Percentiles rank a stretch among this genome's conserved stretches.
phyloP scores from a whole-genome alignment of 257 asterid species.

The Ilex aquifolium region DNA sequence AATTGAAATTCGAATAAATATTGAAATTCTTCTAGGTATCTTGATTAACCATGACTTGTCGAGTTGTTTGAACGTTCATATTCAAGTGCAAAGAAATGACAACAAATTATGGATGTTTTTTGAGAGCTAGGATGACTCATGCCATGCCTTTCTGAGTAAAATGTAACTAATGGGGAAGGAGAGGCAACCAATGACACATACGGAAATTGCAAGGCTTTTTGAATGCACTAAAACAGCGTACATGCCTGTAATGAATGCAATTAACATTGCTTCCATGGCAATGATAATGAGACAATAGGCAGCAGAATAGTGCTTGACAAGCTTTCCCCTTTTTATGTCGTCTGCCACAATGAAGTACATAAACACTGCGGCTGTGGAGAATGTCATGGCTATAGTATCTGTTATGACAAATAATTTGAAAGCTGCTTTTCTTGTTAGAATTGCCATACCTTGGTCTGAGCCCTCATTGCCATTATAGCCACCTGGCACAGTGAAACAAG shows the following conservation, averaged over 20 bases:
- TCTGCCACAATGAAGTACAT: constrained; percentile 1
- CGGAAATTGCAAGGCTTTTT: too few relatives aligned
- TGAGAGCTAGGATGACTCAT: too few relatives aligned
- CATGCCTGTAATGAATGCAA: constrained; percentile 18
- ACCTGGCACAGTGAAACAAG: constrained; percentile 18
- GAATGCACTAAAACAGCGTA: constrained; percentile 12
- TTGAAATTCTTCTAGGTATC: too few relatives aligned
- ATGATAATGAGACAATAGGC: background rate
- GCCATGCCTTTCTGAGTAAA: too few relatives aligned
- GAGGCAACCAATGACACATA: too few relatives aligned
- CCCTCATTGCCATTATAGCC: constrained; percentile 7
- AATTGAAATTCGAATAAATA: too few relatives aligned
- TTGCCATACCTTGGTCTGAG: constrained; percentile 9
- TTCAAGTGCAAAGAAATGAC: too few relatives aligned
- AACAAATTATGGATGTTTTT: too few relatives aligned
- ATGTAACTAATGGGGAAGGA: too few relatives aligned
- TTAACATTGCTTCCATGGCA: constrained; percentile 13
- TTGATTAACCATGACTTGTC: too few relatives aligned
- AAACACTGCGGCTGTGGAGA: constrained; percentile 14
- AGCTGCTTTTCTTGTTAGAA: constrained; percentile 12
- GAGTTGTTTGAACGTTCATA: too few relatives aligned
- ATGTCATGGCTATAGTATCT: constrained; percentile 11
- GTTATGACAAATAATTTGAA: constrained; percentile 16
- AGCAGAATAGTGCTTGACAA: background rate
- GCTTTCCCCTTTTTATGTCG: background rate